Evolutionary conservation across 345 rosid genomes (phyloP), one percentile per base, ranked within the genome.

Genomic region (Noccaea bulbosa): DNA sequence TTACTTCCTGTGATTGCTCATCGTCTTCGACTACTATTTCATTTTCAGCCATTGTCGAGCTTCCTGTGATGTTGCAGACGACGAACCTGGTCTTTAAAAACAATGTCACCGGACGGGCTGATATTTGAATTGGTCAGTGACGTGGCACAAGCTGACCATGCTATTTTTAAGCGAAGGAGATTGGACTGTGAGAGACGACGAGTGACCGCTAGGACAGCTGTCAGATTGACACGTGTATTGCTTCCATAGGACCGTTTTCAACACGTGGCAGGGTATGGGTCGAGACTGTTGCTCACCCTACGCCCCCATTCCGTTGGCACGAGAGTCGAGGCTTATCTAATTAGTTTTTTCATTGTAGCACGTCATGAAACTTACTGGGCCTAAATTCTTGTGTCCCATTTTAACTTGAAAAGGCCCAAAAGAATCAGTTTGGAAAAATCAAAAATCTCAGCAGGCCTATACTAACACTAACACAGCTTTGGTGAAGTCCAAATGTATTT

Each of bases 1-100:
- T 20, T 20, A 53, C 58, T 33, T 52, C 69, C 34, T 15, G 34
- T 6, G 70, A 40, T 38, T 55, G 65, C 24, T 73, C 65, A 44
- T 74, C 73, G 2, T 73, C 65, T 52, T 74, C 73, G 4, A 60
- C 48, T 33, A 74, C 35, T 7, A 67, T 67, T 54, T 72, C 76
- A 27, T 72, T 60, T 37, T 74, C 78, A 2, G 56, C 78, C 78
- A 67, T 74, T 43, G 12, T 52, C 34, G 5, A 52, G 27, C 20
- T 50, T 32, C 1, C 5, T 8, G 39, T n/a, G 50, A 37, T 17
- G 30, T 66, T 40, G 48, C 9, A 43, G 35, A n/a, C 4, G 30
- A 27, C 6, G 67, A 56, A 56, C 6, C 33, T 39, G 38, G 48
- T 62, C 72, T 59, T 52, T 50, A 17, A 53, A 50, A 54, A 10